Percentiles rank a stretch among this genome's conserved stretches.
Evolutionary conservation across 495 filamentous ascomycete genomes (phyloP).

Genomic region (Aspergillus cristatus): DNA sequence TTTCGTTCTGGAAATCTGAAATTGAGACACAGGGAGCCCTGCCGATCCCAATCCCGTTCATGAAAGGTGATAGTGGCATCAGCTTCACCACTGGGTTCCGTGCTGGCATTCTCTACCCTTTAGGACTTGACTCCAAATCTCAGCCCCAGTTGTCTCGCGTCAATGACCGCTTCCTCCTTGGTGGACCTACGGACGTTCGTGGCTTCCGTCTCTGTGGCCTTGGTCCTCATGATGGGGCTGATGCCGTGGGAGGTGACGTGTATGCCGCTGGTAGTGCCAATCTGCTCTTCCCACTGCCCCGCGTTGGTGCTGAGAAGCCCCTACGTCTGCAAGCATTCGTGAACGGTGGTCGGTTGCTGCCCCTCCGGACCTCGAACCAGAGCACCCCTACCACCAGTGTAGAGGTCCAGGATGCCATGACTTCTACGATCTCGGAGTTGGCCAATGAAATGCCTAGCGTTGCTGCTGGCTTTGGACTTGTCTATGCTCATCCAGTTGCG

Average conservation of each 20-base stretch:
- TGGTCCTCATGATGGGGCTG: conserved; percentile 73
- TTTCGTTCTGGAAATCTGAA: conserved; percentile 82
- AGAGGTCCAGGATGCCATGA: conserved; percentile 45
- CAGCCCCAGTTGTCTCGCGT: conserved; percentile 59
- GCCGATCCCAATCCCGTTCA: conserved; percentile 58
- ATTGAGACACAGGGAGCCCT: conserved; percentile 67
- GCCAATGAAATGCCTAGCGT: conserved; percentile 70
- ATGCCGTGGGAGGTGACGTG: conserved; percentile 84
- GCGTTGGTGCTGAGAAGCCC: conserved; percentile 68
- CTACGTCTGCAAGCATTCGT: conserved; percentile 81
- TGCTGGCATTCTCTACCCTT: conserved; percentile 54
- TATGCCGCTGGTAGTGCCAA: conserved; percentile 83
- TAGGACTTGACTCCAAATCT: conserved; percentile 42
- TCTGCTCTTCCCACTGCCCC: conserved; percentile 73
- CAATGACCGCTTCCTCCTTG: conserved; percentile 92
- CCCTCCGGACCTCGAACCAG: conserved; percentile 52
- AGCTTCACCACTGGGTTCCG: conserved; percentile 57
- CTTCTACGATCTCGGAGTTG: conserved; percentile 52
- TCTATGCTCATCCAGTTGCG: conserved; percentile 87
- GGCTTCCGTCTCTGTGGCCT: conserved; percentile 86
- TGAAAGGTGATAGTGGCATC: conserved; percentile 61
- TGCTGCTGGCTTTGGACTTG: conserved; percentile 78
- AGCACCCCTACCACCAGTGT: conserved; percentile 40
- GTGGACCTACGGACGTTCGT: conserved; percentile 87
- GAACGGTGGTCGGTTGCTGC: conserved; percentile 80